Percentiles rank a stretch among this genome's conserved stretches.
Conservation (phyloP, 2,329 filamentous ascomycete species). For the Tolypocladium ovalisporum region DNA sequence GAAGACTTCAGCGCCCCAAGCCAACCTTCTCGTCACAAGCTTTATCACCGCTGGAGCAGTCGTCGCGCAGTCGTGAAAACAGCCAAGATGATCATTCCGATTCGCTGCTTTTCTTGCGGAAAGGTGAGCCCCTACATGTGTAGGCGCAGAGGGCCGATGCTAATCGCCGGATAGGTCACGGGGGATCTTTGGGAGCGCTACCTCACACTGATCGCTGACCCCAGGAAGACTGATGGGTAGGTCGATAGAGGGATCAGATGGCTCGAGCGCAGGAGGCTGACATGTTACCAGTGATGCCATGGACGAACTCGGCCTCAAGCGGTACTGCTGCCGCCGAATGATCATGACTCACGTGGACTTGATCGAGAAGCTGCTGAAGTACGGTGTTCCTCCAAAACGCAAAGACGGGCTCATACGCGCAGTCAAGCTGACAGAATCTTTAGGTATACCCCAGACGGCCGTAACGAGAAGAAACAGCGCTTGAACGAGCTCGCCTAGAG, state of each 20-base stretch:
- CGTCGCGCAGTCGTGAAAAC: not conserved
- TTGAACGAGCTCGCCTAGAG: constrained; percentile 23
- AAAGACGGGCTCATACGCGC: not conserved
- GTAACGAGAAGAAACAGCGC: constrained; percentile 48
- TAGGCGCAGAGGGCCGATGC: constrained; percentile 9
- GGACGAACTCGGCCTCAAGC: constrained; percentile 84
- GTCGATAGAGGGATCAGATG: not conserved
- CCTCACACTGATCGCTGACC: constrained; percentile 72
- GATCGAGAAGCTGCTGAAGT: constrained; percentile 96
- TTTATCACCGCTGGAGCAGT: not conserved
- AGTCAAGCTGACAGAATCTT: not conserved
- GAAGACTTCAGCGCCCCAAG: not conserved
- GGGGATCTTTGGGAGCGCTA: constrained; percentile 98
- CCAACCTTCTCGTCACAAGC: not conserved
- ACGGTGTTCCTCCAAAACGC: constrained; percentile 20
- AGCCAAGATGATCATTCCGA: constrained; percentile 87
- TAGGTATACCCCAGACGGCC: constrained; percentile 52
- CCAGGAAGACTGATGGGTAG: constrained; percentile 59
- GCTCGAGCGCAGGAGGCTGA: not conserved
- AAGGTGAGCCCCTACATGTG: constrained; percentile 54
- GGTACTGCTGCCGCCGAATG: constrained; percentile 99
- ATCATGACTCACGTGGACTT: constrained; percentile 99
- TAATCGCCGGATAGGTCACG: constrained; percentile 57
- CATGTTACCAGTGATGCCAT: constrained; percentile 68
- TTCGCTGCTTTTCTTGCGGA: constrained; percentile 97